phyloP scores from a whole-genome alignment of 805 yeast genomes.

The Tetrapisispora phaffii region DNA sequence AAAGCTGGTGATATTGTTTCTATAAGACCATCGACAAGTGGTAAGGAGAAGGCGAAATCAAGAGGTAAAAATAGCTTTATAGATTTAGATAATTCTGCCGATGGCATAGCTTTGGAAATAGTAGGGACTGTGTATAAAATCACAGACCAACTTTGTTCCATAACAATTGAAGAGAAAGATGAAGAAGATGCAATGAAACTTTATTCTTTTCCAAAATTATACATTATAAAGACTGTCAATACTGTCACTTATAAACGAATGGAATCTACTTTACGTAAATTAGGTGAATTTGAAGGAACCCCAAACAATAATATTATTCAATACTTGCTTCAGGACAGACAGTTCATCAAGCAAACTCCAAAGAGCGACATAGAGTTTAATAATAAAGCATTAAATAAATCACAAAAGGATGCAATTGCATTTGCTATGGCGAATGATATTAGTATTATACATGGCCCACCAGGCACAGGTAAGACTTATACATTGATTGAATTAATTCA shows the following conservation, averaged over 20 bases:
- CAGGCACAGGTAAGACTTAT: slow-evolving; percentile 75
- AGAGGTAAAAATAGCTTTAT: slow-evolving; percentile 12
- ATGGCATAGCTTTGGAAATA: slow-evolving; percentile 24
- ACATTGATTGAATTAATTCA: slow-evolving; percentile 74
- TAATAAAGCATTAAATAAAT: slow-evolving; percentile 36
- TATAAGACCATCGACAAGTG: slow-evolving; percentile 31
- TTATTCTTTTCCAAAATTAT: slow-evolving; percentile 18
- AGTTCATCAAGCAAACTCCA: slow-evolving; percentile 10
- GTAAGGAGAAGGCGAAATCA: slow-evolving; percentile 20
- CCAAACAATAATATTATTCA: slow-evolving; percentile 33
- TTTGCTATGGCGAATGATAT: slow-evolving; percentile 55
- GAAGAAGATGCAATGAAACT: slow-evolving; percentile 44
- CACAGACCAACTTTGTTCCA: slow-evolving; percentile 36
- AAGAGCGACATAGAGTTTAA: slow-evolving; percentile 7
- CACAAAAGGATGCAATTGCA: slow-evolving; percentile 65
- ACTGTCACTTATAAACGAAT: slow-evolving; percentile 68
- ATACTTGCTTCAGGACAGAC: slow-evolving; percentile 35
- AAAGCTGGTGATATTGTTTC: slow-evolving; percentile 72
- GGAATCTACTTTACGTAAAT: slow-evolving; percentile 64
- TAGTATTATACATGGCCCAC: slow-evolving; percentile 63
- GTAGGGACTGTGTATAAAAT: slow-evolving; percentile 62
- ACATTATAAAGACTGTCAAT: slow-evolving; percentile 42
- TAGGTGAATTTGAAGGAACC: slow-evolving; percentile 39
- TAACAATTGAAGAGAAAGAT: slow-evolving; percentile 52
- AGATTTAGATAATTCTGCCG: slow-evolving; percentile 12